phyloP scores from a whole-genome alignment of 1,139 yeast genomes.

The Kurtzmaniella quercitrusa region DNA sequence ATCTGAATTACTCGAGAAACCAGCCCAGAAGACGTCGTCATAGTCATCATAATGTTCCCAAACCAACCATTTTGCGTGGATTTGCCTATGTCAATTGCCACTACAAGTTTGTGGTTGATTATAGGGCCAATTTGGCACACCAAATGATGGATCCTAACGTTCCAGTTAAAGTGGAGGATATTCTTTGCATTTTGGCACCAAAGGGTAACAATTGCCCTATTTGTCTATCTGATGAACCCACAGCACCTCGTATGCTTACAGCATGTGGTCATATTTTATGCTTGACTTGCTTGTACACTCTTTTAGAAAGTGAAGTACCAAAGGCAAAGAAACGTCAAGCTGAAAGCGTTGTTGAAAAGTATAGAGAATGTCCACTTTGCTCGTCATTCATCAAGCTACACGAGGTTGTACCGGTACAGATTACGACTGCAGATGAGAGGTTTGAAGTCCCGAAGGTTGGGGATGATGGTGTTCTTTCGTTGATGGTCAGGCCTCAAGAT shows the following conservation, averaged over 20 bases:
- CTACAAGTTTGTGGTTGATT: slow-evolving; percentile 76
- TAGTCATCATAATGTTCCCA: slow-evolving; percentile 8
- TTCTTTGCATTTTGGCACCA: slow-evolving; percentile 71
- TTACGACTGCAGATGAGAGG: slow-evolving; percentile 50
- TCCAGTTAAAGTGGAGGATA: slow-evolving; percentile 57
- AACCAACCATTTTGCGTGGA: slow-evolving; percentile 50
- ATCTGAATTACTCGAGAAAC: slow-evolving; percentile 13
- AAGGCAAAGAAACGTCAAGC: slow-evolving; percentile 29
- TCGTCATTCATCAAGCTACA: slow-evolving; percentile 56
- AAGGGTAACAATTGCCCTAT: slow-evolving; percentile 85
- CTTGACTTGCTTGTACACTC: slow-evolving; percentile 70
- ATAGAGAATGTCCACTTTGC: slow-evolving; percentile 85
- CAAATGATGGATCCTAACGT: slow-evolving; percentile 73
- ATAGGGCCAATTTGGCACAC: slow-evolving; percentile 48
- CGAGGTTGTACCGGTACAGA: slow-evolving; percentile 68
- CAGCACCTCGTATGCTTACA: slow-evolving; percentile 89
- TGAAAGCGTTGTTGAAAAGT: slow-evolving; percentile 43
- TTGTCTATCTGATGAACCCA: slow-evolving; percentile 76
- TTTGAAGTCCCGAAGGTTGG: slow-evolving; percentile 61
- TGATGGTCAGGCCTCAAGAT: slow-evolving; percentile 69
- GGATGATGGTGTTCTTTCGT: slow-evolving; percentile 55
- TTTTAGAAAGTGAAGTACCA: slow-evolving; percentile 58
- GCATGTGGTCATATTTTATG: slow-evolving; percentile 94
- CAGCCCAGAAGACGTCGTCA: slow-evolving; percentile 12
- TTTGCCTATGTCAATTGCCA: slow-evolving; percentile 79